Evolutionary conservation across 495 filamentous ascomycete species (phyloP), one percentile per base, ranked within the genome.

Genomic region (Tuber umbilicatum): DNA sequence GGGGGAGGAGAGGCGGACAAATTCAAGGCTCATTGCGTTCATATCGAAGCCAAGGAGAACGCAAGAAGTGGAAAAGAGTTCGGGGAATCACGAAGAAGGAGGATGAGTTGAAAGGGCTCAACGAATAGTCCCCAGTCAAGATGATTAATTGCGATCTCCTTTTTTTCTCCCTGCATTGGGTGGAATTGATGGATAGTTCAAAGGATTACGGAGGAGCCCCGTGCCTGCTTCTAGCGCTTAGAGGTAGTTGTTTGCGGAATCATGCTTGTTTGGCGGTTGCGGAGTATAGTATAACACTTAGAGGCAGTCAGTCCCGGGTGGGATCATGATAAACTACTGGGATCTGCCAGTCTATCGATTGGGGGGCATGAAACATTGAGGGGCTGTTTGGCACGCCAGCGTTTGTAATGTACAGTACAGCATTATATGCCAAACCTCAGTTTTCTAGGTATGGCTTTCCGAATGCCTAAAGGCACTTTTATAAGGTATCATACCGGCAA

Each of bases 21-120:
- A 17, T 84, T 85, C 43, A 85, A 83, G 68, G 77, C 89, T 27
- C 88, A 90, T 78, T 81, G 85, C 73, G 86, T 89, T 75, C 85
- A 86, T 78, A 86, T 85, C 19, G 85, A 87, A 74, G 85, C 87
- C 75, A 82, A 81, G 60, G 86, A 86, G 67, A 83, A 84, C 37
- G 75, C 77, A 3, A 85, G 83, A 71, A 86, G 86, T 2, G 83
- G 82, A 45, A 85, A 84, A 50, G 83, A 68, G 31, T 89, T 85
- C 79, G 84, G 85, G 17, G 88, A 4, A 86, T 89, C 72, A 86
- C 89, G 75, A 82, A 80, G 23, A 84, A 86, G 81, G 81, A 84
- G 19, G 88, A 89, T 78, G 75, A 82, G 27, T 81, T 89, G 43
- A 86, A 87, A 76, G 89, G 87, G 86, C 89, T 89, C 80, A 87